Percentiles rank a stretch among this genome's conserved stretches.
These are phyloP conservation scores for Nitzschia sp. DNA, from an alignment of 108 stramenopile genomes.

Conservation along the genomic window DNA sequence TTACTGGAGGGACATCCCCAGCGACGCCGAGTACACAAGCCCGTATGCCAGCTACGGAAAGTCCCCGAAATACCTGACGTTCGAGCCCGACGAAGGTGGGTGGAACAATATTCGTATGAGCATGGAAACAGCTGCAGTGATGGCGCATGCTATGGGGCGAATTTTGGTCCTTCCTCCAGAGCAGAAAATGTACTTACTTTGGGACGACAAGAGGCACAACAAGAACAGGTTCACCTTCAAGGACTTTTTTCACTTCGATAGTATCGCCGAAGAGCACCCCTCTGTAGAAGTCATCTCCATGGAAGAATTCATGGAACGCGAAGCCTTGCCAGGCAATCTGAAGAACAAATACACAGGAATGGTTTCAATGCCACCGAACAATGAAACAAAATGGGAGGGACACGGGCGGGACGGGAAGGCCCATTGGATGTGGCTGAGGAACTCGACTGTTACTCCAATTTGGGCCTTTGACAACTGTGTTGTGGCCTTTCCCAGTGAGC, in stretches of 20 bases:
- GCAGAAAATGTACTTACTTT: slow-evolving; percentile 58
- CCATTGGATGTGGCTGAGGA: slow-evolving; percentile 27
- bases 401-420: slow-evolving; percentile 39
- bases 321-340: slow-evolving; percentile 53
- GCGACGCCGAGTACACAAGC: slow-evolving; percentile 54
- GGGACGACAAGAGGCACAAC: slow-evolving; percentile 26
- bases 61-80: slow-evolving; percentile 73
- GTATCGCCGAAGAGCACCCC: slow-evolving; percentile 61
- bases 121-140: slow-evolving; percentile 83
- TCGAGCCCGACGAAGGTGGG: slow-evolving; percentile 91
- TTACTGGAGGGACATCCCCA: slow-evolving; percentile 80
- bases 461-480: slow-evolving; percentile 67
- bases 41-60: slow-evolving; percentile 39
- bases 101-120: slow-evolving; percentile 97
- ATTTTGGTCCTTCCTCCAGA: slow-evolving; percentile 88
- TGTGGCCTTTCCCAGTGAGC: slow-evolving; percentile 56
- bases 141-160: slow-evolving; percentile 90
- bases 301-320: slow-evolving; percentile 81
- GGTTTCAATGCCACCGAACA: slow-evolving; percentile 58
- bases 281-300: slow-evolving; percentile 80
- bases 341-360: slow-evolving; percentile 40
- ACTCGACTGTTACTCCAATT: slow-evolving; percentile 23
- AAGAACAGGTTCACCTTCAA: slow-evolving; percentile 68
- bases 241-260: slow-evolving; percentile 81
- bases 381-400: slow-evolving; percentile 38